Base-by-base conservation (phyloP, 2,329 filamentous ascomycete genomes). In the Rhinocladiella similis region DNA sequence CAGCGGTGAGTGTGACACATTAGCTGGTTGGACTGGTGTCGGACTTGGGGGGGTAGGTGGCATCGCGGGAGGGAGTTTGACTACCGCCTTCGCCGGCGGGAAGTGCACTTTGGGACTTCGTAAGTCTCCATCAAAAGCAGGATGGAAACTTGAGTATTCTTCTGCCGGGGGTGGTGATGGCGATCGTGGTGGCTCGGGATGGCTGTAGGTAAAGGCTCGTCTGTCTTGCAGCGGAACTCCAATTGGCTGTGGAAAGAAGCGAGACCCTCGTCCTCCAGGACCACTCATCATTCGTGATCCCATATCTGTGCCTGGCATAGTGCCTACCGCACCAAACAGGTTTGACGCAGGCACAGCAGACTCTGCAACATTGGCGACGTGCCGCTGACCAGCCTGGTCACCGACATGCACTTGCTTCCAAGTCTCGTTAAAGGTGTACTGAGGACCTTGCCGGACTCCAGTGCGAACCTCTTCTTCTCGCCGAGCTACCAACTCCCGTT, bases 71-170 rank as follows among this genome's bases (percentile, higher is more conserved):
- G 90, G 92, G 3, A 97, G 80, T 68, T 87, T 91, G 12, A 97
- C 92, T 22, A 91, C 82, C 29, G 90, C 90, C 53, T 87, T 82
- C 13, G 81, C 80, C 27, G 71, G 76, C 2, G 84, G 84, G 39
- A 87, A 73, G 63, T 79, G 80, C 47, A 87, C 83, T 42, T 80
- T 67, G 3, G 84, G 83, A 38, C 77, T 76, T 27, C 69, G 70
- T 12, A 69, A 70, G 59, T 80, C 75, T 36, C 80, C 77, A 53
- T 73, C 76, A 64, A 81, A 82, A 2, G 77, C 83, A 14, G 83
- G 83, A 65, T 86, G 80, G 39, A 68, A 75, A 50, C 75, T 77
- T 4, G 79, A 79, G 64, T 73, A 63, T 54, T 77, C 75, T 62
- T 86, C 84, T 4, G 84, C 83, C 5, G 83, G 83, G 33, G 82